A percentile compares a stretch with the other conserved stretches of the same genome.
These are phyloP conservation scores for Starmerella floricola DNA, from an alignment of 805 yeast genomes.

Conservation along the genomic window DNA sequence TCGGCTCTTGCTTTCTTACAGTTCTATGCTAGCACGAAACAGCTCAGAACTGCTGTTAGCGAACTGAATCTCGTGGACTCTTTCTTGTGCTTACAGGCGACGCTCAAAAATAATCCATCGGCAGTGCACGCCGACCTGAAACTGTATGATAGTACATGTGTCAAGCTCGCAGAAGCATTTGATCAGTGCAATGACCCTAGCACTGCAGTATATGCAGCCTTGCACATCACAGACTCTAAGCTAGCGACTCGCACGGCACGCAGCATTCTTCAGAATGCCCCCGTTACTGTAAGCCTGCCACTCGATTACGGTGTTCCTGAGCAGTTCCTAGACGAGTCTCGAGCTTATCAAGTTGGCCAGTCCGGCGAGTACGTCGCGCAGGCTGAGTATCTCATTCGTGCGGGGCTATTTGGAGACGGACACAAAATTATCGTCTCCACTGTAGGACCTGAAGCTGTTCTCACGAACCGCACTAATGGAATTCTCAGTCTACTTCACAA, in stretches of 20 bases:
- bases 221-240: constrained; percentile 43
- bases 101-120: constrained; percentile 2
- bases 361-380: constrained; percentile 46
- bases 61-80: constrained; percentile 14
- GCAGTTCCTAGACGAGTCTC: constrained; percentile 39
- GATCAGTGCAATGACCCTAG: constrained; percentile 38
- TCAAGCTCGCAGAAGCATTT: constrained; percentile 10
- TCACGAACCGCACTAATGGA: constrained; percentile 32
- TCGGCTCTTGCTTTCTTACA: constrained; percentile 18
- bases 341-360: constrained; percentile 45
- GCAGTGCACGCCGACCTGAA: constrained; percentile 2
- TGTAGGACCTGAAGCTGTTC: constrained; percentile 65
- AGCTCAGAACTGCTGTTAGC: constrained; percentile 11
- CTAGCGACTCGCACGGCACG: constrained; percentile 26
- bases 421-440: constrained; percentile 42
- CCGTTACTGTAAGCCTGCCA: constrained; percentile 24
- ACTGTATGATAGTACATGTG: constrained; percentile 13
- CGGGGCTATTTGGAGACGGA: constrained; percentile 50
- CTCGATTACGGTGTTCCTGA: constrained; percentile 29
- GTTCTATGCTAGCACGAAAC: constrained; percentile 8
- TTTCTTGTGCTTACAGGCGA: constrained; percentile 20
- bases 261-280: constrained; percentile 3
- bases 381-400: constrained; percentile 48
- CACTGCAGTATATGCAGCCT: constrained; percentile 51
- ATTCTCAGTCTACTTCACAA: constrained; percentile 23